Evolutionary conservation across 768 basidiomycete genomes (phyloP), one percentile per base, ranked within the genome.

Genomic region (Tubosaeta brunneosetosa): DNA sequence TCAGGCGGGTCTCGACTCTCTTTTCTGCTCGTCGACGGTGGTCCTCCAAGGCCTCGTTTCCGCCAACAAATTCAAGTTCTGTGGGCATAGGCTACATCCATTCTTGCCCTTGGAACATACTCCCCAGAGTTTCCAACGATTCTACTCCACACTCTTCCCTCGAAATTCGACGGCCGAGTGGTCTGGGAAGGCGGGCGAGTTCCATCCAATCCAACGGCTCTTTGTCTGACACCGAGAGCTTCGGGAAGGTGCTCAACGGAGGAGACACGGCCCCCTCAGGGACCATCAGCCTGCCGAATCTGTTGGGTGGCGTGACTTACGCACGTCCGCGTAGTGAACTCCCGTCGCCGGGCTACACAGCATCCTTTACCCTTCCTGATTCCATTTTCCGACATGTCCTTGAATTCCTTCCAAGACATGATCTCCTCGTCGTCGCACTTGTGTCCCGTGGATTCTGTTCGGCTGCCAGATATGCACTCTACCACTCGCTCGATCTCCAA

Each of bases 151-250:
- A 49, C 11, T 60, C 64, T 26, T 70, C 69, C 16, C 65, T 68
- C 2, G 67, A 68, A 52, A 68, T 68, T 34, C 65, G 67, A 32
- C 63, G 66, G 13, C 67, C 67, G 10, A 68, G 67, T 17, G 67
- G 67, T 29, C 36, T 68, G 16, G 67, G 67, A 29, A 56, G 68
- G 44, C 63, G 69, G 3, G 67, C 67, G 3, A 68, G 66, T 38
- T 45, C 62, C 16, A 36, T 69, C 25, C 61, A 47, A 43, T 63
- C 65, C 33, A 19, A 13, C 9, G 47, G 49, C 34, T 60, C 64
- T 4, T 2, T 55, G 33, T n/a, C 43, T 3, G 52, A 49, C 42
- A 55, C 45, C 25, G 60, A 57, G 13, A 48, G 47, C 32, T 47
- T 33, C 11, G 51, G 27, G 37, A 34, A 22, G 29, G 48, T 16